Percentiles rank a stretch among this genome's conserved stretches.
Evolutionary conservation across 2,329 filamentous ascomycete species (phyloP).

Genomic region (Fonsecaea multimorphosa): DNA sequence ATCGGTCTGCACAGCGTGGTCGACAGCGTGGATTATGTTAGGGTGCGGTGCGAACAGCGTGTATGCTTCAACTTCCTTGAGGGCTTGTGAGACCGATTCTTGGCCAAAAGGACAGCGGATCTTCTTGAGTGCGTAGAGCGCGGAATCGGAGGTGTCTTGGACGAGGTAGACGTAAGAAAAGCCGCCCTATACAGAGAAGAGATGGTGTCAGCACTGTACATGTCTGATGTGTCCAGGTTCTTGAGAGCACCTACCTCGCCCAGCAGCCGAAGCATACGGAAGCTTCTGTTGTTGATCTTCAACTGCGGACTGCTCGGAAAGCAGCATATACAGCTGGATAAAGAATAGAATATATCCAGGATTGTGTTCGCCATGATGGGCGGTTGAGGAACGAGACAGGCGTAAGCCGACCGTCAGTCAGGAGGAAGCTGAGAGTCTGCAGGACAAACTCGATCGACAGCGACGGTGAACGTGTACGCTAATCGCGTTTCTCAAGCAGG

Average conservation of each 20-base stretch:
- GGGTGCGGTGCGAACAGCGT: slow-evolving; percentile 81
- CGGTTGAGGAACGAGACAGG: background rate
- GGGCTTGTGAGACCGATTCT: slow-evolving; percentile 90
- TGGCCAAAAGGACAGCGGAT: slow-evolving; percentile 97
- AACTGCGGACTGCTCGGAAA: slow-evolving; percentile 93
- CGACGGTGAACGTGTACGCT: background rate
- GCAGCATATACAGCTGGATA: slow-evolving; percentile 94
- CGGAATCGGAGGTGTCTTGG: slow-evolving; percentile 77
- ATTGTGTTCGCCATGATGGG: slow-evolving; percentile 77
- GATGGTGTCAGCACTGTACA: background rate
- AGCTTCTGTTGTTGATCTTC: slow-evolving; percentile 91
- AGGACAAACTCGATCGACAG: background rate
- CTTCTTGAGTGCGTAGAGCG: slow-evolving; percentile 95
- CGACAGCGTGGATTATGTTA: slow-evolving; percentile 85
- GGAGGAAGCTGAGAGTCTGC: slow-evolving; percentile 3
- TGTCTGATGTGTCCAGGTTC: slow-evolving; percentile 20
- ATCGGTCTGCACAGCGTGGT: slow-evolving; percentile 81
- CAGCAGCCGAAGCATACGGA: slow-evolving; percentile 92
- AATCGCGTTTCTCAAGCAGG: background rate
- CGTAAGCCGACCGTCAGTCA: slow-evolving; percentile 24
- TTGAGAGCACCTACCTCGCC: slow-evolving; percentile 71
- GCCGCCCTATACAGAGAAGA: slow-evolving; percentile 69
- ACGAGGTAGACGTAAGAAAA: slow-evolving; percentile 99
- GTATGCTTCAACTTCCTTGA: slow-evolving; percentile 98
- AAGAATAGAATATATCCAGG: slow-evolving; percentile 85